Evolutionary conservation across 495 filamentous ascomycete genomes (phyloP).

Genomic region (Pyronema domesticum): DNA sequence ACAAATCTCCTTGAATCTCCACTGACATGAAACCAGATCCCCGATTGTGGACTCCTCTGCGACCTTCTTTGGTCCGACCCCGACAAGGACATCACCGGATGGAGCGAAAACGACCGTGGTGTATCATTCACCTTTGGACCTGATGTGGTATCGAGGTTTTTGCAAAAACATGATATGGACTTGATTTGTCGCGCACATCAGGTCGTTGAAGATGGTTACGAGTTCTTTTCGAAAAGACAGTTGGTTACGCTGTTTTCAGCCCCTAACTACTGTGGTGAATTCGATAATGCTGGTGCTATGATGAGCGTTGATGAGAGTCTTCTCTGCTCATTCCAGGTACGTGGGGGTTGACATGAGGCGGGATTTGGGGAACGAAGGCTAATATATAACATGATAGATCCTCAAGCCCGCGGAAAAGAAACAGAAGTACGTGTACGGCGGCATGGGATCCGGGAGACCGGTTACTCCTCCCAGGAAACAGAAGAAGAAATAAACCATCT

Average conservation of each 20-base stretch:
- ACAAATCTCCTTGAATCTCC: constrained; percentile 3
- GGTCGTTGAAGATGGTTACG: constrained; percentile 97
- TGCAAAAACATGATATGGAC: constrained; percentile 99
- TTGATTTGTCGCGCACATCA: constrained; percentile 97
- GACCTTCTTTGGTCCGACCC: constrained; percentile 98
- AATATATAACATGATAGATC: constrained; percentile 40
- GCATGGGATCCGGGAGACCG: constrained; percentile 70
- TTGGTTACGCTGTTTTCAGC: constrained; percentile 95
- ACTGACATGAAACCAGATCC: constrained; percentile 45
- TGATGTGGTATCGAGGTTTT: constrained; percentile 95
- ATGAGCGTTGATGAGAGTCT: constrained; percentile 99
- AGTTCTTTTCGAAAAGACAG: constrained; percentile 98
- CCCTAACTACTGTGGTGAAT: constrained; percentile 98
- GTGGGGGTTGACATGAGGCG: neutral
- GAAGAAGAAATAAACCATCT: constrained; percentile 53
- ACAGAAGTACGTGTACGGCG: constrained; percentile 98
- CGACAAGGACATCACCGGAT: constrained; percentile 99
- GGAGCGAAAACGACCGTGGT: constrained; percentile 97
- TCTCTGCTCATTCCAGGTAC: constrained; percentile 96
- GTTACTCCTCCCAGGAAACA: constrained; percentile 83
- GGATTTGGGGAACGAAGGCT: neutral
- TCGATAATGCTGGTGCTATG: constrained; percentile 98
- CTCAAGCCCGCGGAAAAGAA: constrained; percentile 99
- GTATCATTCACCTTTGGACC: constrained; percentile 98
- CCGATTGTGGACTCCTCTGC: constrained; percentile 92